A percentile compares a stretch with the other conserved stretches of the same genome.
Evolutionary conservation across 1,139 yeast genomes (phyloP).

Genomic region (Pichia sp.): DNA sequence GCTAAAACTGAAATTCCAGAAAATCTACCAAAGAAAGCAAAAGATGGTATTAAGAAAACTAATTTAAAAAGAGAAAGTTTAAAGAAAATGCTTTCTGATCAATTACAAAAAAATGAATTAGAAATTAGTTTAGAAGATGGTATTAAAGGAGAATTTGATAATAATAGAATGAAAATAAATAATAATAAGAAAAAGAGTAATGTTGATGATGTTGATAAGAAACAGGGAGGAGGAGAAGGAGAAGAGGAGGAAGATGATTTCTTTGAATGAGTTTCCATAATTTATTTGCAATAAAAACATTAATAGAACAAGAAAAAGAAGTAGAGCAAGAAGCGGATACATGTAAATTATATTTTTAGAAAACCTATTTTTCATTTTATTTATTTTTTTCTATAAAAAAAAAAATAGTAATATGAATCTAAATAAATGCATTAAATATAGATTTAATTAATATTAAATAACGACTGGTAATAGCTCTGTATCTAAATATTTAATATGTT

Average conservation of each 20-base stretch:
- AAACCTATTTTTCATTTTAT: background rate
- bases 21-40: slow-evolving; percentile 34
- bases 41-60: slow-evolving; percentile 41
- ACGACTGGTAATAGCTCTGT: slow-evolving; percentile 23
- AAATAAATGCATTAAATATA: no score
- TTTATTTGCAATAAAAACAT: background rate
- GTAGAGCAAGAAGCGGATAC: background rate
- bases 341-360: background rate
- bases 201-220: slow-evolving; percentile 12
- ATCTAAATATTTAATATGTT: slow-evolving; percentile 39
- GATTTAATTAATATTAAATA: background rate
- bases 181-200: slow-evolving; percentile 16
- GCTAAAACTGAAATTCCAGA: slow-evolving; percentile 34
- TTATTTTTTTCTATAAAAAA: no score
- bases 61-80: slow-evolving; percentile 44
- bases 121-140: slow-evolving; percentile 57
- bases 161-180: slow-evolving; percentile 22
- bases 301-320: background rate
- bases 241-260: slow-evolving; percentile 38
- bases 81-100: slow-evolving; percentile 45
- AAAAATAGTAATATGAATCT: no score
- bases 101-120: slow-evolving; percentile 44
- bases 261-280: slow-evolving; percentile 39
- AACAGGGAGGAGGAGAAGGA: slow-evolving; percentile 5
- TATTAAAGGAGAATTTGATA: slow-evolving; percentile 35